These are phyloP conservation scores for Plasmodium cynomolgi DNA, from an alignment of 169 alveolate species.

Conservation along the genomic window DNA sequence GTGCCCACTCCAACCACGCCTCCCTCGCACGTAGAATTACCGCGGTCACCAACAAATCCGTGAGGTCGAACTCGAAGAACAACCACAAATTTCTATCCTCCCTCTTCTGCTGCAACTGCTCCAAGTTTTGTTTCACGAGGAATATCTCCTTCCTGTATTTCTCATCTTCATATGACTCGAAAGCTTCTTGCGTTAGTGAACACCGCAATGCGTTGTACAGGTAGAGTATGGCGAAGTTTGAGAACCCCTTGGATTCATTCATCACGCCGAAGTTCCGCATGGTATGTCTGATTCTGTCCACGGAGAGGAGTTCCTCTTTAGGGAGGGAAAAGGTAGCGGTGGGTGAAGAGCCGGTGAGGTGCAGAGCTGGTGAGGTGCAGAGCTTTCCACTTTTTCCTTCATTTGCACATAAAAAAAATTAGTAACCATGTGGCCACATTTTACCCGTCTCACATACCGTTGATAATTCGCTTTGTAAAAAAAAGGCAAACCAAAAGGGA, in stretches of 20 bases:
- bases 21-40: not conserved
- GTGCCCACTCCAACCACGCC: not conserved
- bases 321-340: not conserved
- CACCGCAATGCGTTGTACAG: slow-evolving; percentile 58
- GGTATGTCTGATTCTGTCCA: not conserved
- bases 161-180: slow-evolving; percentile 38
- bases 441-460: not conserved
- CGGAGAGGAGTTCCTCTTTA: slow-evolving; percentile 31
- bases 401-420: not conserved
- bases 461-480: not conserved
- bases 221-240: slow-evolving; percentile 44
- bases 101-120: not conserved
- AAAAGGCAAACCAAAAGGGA: not conserved
- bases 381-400: not conserved
- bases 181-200: slow-evolving; percentile 36
- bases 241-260: slow-evolving; percentile 20
- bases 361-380: not conserved
- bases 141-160: slow-evolving; percentile 38
- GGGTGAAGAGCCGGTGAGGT: not conserved
- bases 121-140: slow-evolving; percentile 20
- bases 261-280: slow-evolving; percentile 18
- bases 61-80: slow-evolving; percentile 37
- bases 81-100: slow-evolving; percentile 33
- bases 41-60: slow-evolving; percentile 2
- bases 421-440: not conserved